Conservation (phyloP, 2,329 filamentous ascomycete species). For the Bisporella sp. region DNA sequence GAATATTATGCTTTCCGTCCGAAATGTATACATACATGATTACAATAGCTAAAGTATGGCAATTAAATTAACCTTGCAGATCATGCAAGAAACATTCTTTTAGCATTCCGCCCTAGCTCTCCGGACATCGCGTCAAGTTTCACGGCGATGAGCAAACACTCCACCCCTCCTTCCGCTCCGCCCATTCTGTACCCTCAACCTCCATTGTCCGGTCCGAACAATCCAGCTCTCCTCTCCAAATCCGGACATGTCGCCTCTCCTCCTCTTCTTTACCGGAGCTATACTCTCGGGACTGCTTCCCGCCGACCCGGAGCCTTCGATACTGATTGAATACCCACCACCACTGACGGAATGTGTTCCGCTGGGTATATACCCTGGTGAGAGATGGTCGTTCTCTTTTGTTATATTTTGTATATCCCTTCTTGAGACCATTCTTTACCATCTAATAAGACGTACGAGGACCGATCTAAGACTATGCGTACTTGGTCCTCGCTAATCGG, state of each 20-base stretch:
- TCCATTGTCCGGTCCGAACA: slow-evolving; percentile 64
- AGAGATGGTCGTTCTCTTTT: background rate
- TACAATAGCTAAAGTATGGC: background rate
- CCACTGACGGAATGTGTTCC: background rate
- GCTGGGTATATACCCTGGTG: too few relatives aligned
- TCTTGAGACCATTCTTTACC: slow-evolving; percentile 31
- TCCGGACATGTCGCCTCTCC: slow-evolving; percentile 2
- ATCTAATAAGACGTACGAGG: slow-evolving; percentile 53
- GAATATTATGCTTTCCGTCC: too few relatives aligned
- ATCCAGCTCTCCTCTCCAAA: slow-evolving; percentile 42
- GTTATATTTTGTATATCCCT: background rate
- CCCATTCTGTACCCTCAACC: slow-evolving; percentile 54
- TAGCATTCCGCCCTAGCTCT: slow-evolving; percentile 59
- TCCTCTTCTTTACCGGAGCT: slow-evolving; percentile 7
- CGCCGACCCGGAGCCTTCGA: slow-evolving; percentile 1
- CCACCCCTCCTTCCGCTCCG: slow-evolving; percentile 45
- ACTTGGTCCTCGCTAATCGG: slow-evolving; percentile 65
- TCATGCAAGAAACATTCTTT: slow-evolving; percentile 52
- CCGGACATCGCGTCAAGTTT: slow-evolving; percentile 67
- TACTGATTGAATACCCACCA: slow-evolving; percentile 3
- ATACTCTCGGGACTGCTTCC: background rate
- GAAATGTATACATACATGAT: background rate
- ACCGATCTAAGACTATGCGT: slow-evolving; percentile 52
- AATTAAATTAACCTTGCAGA: background rate
- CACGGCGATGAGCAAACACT: slow-evolving; percentile 69